Base-by-base conservation (phyloP, 2,329 filamentous ascomycete species). In the Penicillium italicum region DNA sequence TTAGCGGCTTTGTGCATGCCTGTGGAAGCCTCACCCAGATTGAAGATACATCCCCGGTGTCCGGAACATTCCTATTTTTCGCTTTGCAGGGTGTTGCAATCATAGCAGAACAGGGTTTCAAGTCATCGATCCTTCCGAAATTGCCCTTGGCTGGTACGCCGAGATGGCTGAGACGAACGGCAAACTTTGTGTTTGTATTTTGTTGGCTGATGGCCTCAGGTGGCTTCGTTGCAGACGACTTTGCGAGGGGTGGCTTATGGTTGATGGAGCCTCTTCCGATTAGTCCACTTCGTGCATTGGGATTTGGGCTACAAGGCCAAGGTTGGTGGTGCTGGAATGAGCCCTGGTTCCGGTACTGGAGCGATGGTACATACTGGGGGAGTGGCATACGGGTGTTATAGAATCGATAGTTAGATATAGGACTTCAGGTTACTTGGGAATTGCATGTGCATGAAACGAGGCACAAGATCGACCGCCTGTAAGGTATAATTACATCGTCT, bases 261-360 rank as follows among this genome's bases (percentile, higher is more conserved):
- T 72, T 95, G 14, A 85, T 85, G 58, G 91, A 97, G 72, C 90
- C 91, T 0, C 74, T 96, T n/a, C 90, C 91, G 0, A 61, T 93
- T 9, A 95, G 90, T 51, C 68, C 81, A 0, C 67, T 91, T n/a
- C 79, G 90, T 26, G 82, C 80, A 2, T 33, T 92, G 16, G 87
- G 88, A 0, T 76, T 87, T 33, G 88, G 87, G 0, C 75, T 76
- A 1, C 72, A 78, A 18, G 83, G 81, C 0, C 85, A 89, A 65
- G 74, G 79, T 1, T 86, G 84, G 79, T 89, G 84, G 83, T 83
- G 88, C 64, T 91, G 87, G 83, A 78, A 80, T 59, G 69, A 77
- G 31, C 71, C 79, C 22, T 76, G 82, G 58, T 70, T 85, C 22
- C 78, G 80, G 1, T 86, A 82, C 82, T 80, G 87, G 72, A 72